Conservation (phyloP, 768 basidiomycete species). For the Leccinellum rugosiceps region DNA sequence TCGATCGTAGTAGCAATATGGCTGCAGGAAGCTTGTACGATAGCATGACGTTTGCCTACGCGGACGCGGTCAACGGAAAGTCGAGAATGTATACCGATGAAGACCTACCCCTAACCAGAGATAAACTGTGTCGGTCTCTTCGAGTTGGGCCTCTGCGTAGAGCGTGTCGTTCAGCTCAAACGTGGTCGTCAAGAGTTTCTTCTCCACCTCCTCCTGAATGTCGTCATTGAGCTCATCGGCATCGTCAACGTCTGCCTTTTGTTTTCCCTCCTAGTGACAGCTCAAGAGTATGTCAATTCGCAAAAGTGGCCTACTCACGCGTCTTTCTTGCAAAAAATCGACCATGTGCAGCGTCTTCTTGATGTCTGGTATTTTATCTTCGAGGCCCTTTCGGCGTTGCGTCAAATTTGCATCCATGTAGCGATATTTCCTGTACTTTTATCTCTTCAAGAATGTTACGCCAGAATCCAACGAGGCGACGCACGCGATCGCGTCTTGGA, state of each 20-base stretch:
- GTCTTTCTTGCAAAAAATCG: slow-evolving; percentile 67
- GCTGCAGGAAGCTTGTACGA: slow-evolving; percentile 86
- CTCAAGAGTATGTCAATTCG: neutral
- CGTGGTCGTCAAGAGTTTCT: slow-evolving; percentile 69
- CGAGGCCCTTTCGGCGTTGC: slow-evolving; percentile 73
- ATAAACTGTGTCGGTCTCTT: slow-evolving; percentile 85
- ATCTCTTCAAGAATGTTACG: slow-evolving; percentile 15
- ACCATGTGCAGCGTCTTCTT: slow-evolving; percentile 90
- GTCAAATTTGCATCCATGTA: slow-evolving; percentile 92
- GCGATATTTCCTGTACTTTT: slow-evolving; percentile 83
- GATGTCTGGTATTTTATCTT: slow-evolving; percentile 97
- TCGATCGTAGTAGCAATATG: slow-evolving; percentile 65
- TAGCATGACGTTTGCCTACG: slow-evolving; percentile 95
- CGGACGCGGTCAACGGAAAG: neutral
- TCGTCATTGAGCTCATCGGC: slow-evolving; percentile 52
- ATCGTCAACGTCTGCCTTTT: slow-evolving; percentile 32
- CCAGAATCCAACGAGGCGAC: slow-evolving; percentile 27
- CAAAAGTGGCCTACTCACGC: slow-evolving; percentile 43
- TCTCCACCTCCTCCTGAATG: slow-evolving; percentile 31
- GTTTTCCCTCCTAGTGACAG: slow-evolving; percentile 55
- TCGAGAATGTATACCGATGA: neutral
- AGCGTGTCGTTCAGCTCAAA: slow-evolving; percentile 97
- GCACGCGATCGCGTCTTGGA: slow-evolving; percentile 94
- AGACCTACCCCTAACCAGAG: slow-evolving; percentile 91
- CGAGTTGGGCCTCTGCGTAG: slow-evolving; percentile 85